Base-by-base conservation (phyloP, 176 grass and related monocot genomes). In the Panicum miliaceum region DNA sequence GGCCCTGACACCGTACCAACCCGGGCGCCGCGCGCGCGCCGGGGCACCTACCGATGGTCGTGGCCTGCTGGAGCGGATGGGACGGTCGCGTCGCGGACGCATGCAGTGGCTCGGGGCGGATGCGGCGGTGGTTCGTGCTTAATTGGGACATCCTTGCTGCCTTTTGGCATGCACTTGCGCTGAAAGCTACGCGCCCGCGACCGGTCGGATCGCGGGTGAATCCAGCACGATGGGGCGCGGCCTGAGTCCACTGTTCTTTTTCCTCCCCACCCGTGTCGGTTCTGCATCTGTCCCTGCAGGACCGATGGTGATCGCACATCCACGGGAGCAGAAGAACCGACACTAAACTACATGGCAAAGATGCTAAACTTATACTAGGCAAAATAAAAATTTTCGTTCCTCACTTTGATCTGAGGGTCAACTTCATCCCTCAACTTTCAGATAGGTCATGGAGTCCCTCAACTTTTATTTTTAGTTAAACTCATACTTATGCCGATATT, bases 1-100 rank as follows among this genome's bases (percentile, higher is more conserved):
- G 45, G 56, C 20, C n/a, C 5, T 73, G 84, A 73, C 77, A 16
- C 34, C 58, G 76, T 43, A 86, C 84, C 84, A 56, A 81, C 77
- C 84, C 45, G 3, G 38, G 23, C 53, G 60, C 57, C 38, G 57
- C 18, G 27, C 20, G 51, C 73, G 32, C 47, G 47, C 9, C 22
- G 45, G 70, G 34, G 27, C 65, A 86, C 84, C 68, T 32, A 81
- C 46, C 76, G 11, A 36, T 20, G 26, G 43, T 37, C 26, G 40
- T n/a, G n/a, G 6, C 22, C 7, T 27, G 42, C 20, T 4, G 19
- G 43, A 5, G 8, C 25, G 54, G 81, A 64, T 53, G 71, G 38
- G 18, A 77, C 82, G 35, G 60, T 56, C 4, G 47, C 61, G 82
- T 67, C 36, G 47, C 61, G 43, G 8, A 14, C 35, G 61, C 82